phyloP scores from a whole-genome alignment of 148 eudicot species.

The Salicornia ramosissima region DNA sequence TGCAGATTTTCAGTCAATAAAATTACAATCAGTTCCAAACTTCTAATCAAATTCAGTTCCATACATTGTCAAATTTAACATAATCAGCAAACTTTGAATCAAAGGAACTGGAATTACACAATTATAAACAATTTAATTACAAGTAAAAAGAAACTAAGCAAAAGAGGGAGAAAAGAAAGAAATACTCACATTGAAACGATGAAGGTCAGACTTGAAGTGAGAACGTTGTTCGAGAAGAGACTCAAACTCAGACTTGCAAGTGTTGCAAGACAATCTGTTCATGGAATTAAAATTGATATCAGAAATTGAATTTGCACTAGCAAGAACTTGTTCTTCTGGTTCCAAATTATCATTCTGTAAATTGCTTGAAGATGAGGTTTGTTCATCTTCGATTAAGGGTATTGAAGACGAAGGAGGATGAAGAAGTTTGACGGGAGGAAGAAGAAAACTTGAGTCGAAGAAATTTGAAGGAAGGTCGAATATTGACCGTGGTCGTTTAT shows the following conservation, averaged over 20 bases:
- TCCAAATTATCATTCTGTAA: neutral
- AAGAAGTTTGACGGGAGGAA: conserved; percentile 28
- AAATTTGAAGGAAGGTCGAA: conserved; percentile 53
- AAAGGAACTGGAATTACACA: neutral
- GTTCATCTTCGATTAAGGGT: neutral
- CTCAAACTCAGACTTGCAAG: conserved; percentile 72
- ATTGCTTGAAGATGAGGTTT: conserved; percentile 28
- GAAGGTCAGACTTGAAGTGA: conserved; percentile 89
- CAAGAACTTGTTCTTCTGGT: neutral
- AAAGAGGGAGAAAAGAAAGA: neutral
- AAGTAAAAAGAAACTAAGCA: neutral
- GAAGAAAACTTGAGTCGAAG: conserved; percentile 69
- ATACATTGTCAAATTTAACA: neutral
- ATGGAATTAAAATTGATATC: conserved; percentile 3
- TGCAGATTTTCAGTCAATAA: neutral
- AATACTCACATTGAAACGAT: conserved; percentile 72
- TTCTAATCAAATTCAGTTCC: neutral
- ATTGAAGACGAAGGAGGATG: conserved; percentile 12
- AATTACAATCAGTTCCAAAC: neutral
- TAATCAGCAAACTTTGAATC: neutral
- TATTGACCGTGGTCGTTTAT: conserved; percentile 46
- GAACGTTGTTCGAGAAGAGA: conserved; percentile 69
- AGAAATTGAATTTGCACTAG: neutral
- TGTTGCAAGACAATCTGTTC: conserved; percentile 68
- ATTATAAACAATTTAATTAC: neutral